A percentile compares a stretch with the other conserved stretches of the same genome.
phyloP scores from a whole-genome alignment of 2,329 filamentous ascomycete species.

The Fusarium coicis region DNA sequence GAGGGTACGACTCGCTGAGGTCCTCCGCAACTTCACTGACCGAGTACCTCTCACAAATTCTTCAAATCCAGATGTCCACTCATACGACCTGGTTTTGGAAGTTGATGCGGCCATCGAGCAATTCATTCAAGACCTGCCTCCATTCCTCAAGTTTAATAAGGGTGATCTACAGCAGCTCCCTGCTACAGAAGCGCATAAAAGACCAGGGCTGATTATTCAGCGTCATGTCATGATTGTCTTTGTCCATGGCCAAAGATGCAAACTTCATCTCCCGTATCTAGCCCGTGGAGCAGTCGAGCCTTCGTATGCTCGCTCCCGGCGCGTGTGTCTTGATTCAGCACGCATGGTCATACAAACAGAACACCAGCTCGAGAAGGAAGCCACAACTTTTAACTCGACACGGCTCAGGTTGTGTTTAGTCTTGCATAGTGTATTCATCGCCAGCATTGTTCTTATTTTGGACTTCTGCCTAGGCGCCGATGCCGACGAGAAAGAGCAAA shows the following conservation, averaged over 20 bases:
- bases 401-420: conserved; percentile 46
- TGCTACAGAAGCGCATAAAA: conserved; percentile 35
- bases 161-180: conserved; percentile 34
- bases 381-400: conserved; percentile 43
- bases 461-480: conserved; percentile 47
- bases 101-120: conserved; percentile 47
- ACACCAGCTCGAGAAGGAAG: conserved; percentile 42
- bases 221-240: conserved; percentile 49
- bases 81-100: conserved; percentile 48
- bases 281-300: conserved; percentile 49
- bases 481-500: conserved; percentile 36
- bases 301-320: conserved; percentile 47
- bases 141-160: conserved; percentile 44
- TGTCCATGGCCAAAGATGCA: conserved; percentile 49
- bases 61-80: conserved; percentile 45
- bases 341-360: conserved; percentile 47
- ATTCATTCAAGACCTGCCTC: conserved; percentile 45
- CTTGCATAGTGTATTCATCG: conserved; percentile 49
- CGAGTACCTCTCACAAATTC: conserved; percentile 40
- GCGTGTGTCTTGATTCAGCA: conserved; percentile 48
- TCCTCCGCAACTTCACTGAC: conserved; percentile 51
- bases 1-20: conserved; percentile 51
- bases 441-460: conserved; percentile 49
- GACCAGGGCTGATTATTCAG: conserved; percentile 44
- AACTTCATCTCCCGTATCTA: conserved; percentile 50